A percentile compares a stretch with the other conserved stretches of the same genome.
Evolutionary conservation across 2,329 filamentous ascomycete genomes (phyloP).

Genomic region (Pseudogymnoascus sp.): DNA sequence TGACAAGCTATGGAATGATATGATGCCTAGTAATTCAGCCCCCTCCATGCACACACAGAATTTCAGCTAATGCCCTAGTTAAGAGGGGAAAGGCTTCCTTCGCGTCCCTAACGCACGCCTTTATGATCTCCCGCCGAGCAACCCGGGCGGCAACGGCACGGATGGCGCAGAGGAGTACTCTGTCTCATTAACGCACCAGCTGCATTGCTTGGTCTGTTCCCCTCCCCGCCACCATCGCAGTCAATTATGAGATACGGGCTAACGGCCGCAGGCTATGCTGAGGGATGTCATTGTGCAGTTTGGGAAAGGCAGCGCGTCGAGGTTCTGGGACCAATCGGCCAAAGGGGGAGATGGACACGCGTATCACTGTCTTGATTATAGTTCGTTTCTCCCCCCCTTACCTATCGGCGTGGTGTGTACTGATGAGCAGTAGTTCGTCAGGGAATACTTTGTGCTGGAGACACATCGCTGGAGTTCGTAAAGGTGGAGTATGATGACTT

Average conservation of each 20-base stretch:
- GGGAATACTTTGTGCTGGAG: constrained; percentile 25
- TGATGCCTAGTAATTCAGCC: constrained; percentile 24
- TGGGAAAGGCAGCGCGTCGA: constrained; percentile 23
- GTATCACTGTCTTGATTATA: constrained; percentile 28
- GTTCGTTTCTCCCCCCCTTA: constrained; percentile 16
- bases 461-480: constrained; percentile 27
- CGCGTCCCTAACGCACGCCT: constrained; percentile 23
- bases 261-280: constrained; percentile 19
- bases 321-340: constrained; percentile 8
- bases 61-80: constrained; percentile 16
- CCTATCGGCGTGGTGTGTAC: neutral
- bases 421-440: constrained; percentile 21
- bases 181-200: constrained; percentile 24
- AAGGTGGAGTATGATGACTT: constrained; percentile 16
- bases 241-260: neutral
- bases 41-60: neutral
- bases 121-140: constrained; percentile 26
- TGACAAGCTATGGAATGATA: constrained; percentile 24
- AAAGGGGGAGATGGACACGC: constrained; percentile 27
- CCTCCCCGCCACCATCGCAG: neutral
- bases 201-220: constrained; percentile 24
- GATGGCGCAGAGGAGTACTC: constrained; percentile 26
- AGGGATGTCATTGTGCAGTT: constrained; percentile 27
- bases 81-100: constrained; percentile 23
- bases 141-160: constrained; percentile 19